These are phyloP conservation scores for Lasiodiplodia sp. DNA, from an alignment of 2,329 filamentous ascomycete species.

Conservation along the genomic window DNA sequence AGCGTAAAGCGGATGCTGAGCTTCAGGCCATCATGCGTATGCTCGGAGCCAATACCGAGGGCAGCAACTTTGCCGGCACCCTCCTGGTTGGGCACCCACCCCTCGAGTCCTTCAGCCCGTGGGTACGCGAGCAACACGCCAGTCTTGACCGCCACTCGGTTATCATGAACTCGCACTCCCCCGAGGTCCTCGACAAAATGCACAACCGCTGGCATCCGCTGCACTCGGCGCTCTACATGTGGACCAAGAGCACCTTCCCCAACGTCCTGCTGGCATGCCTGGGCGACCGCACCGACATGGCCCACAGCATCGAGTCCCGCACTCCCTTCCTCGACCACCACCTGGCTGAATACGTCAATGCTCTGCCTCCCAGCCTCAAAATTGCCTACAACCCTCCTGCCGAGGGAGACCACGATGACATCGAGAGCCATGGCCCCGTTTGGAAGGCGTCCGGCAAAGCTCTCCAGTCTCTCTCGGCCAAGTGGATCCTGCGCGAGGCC, in stretches of 20 bases:
- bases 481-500: conserved; percentile 61
- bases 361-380: conserved; percentile 47
- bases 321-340: conserved; percentile 51
- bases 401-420: no score
- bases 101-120: no score
- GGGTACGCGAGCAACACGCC: no score
- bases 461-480: conserved; percentile 45
- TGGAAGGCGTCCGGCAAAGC: conserved; percentile 36
- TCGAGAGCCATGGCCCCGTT: no score
- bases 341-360: conserved; percentile 49
- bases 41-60: no score
- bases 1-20: no score
- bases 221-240: conserved; percentile 11
- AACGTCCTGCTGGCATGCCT: conserved; percentile 48
- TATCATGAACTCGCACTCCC: no score
- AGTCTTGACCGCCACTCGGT: no score
- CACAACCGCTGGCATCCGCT: neutral
- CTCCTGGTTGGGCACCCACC: no score
- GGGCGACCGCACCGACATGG: conserved; percentile 57
- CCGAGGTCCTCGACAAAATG: neutral
- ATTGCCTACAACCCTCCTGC: conserved; percentile 32
- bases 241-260: neutral
- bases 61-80: no score
- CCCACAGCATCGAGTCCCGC: conserved; percentile 50
- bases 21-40: no score